Conservation (phyloP, 495 filamentous ascomycete genomes). For the Glonium stellatum region DNA sequence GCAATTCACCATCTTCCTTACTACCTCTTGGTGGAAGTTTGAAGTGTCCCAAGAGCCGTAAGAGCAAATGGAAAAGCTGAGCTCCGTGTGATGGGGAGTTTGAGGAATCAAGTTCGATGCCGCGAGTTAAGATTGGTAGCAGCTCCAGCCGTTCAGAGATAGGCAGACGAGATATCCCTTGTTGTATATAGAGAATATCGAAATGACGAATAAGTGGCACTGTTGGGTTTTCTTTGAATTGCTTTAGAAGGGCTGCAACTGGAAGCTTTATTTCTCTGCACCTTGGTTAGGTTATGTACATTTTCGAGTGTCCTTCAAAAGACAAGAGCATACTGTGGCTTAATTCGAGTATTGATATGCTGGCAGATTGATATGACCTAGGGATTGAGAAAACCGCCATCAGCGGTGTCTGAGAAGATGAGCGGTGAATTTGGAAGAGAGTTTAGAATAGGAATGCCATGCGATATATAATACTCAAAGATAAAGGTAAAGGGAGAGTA, state of each 20-base stretch:
- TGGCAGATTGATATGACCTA: slow-evolving; percentile 67
- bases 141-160: slow-evolving; percentile 57
- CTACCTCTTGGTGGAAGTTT: slow-evolving; percentile 67
- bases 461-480: slow-evolving; percentile 1
- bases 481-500: slow-evolving; percentile 9
- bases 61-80: slow-evolving; percentile 74
- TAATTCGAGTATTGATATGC: slow-evolving; percentile 69
- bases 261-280: slow-evolving; percentile 64
- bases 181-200: slow-evolving; percentile 82
- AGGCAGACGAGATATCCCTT: slow-evolving; percentile 66
- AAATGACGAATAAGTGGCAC: slow-evolving; percentile 73
- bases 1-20: slow-evolving; percentile 64
- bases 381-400: slow-evolving; percentile 17
- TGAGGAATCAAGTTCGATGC: slow-evolving; percentile 57
- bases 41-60: slow-evolving; percentile 66
- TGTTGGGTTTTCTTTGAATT: slow-evolving; percentile 71
- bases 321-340: slow-evolving; percentile 42
- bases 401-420: slow-evolving; percentile 19
- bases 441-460: background rate
- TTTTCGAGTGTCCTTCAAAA: background rate
- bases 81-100: slow-evolving; percentile 56
- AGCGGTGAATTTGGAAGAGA: background rate
- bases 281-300: slow-evolving; percentile 25
- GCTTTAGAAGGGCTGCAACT: slow-evolving; percentile 72
- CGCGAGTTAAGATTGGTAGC: slow-evolving; percentile 63